Conservation (phyloP, 192 early-diverging fungal genomes). For the Diversispora epigaea region DNA sequence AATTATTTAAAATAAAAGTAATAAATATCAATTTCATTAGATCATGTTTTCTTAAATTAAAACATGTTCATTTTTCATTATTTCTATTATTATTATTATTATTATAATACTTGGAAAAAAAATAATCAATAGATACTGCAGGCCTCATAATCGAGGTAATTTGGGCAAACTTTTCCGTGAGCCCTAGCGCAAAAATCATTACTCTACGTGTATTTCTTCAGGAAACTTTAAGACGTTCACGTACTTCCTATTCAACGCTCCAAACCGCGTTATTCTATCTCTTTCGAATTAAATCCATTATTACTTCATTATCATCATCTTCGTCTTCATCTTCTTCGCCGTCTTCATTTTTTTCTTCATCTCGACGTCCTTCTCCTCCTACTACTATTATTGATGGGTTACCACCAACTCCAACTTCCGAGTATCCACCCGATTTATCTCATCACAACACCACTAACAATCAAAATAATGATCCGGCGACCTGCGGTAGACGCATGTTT, state of each 20-base stretch:
- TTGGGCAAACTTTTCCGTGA: conserved; percentile 41
- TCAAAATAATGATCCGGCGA: conserved; percentile 29
- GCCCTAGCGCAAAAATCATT: conserved; percentile 36
- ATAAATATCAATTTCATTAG: background rate
- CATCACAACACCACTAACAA: conserved; percentile 18
- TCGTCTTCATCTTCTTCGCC: no score
- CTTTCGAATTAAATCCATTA: conserved; percentile 45
- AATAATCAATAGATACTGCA: conserved; percentile 48
- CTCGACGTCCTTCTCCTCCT: no score
- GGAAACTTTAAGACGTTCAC: conserved; percentile 71
- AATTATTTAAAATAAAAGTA: background rate
- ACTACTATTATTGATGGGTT: background rate
- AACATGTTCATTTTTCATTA: background rate
- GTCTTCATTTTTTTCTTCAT: no score
- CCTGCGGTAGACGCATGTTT: conserved; percentile 80
- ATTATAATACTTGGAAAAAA: background rate
- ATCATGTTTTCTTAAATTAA: background rate
- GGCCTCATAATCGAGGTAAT: conserved; percentile 60
- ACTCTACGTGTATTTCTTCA: conserved; percentile 70
- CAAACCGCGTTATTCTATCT: conserved; percentile 77
- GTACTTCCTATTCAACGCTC: conserved; percentile 75
- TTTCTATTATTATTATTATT: no score
- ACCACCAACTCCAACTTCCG: conserved; percentile 3
- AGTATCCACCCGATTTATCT: background rate
- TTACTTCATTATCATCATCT: conserved; percentile 22